Evolutionary conservation across 176 grass and related monocot species (phyloP).

Genomic region (Musa acuminata): DNA sequence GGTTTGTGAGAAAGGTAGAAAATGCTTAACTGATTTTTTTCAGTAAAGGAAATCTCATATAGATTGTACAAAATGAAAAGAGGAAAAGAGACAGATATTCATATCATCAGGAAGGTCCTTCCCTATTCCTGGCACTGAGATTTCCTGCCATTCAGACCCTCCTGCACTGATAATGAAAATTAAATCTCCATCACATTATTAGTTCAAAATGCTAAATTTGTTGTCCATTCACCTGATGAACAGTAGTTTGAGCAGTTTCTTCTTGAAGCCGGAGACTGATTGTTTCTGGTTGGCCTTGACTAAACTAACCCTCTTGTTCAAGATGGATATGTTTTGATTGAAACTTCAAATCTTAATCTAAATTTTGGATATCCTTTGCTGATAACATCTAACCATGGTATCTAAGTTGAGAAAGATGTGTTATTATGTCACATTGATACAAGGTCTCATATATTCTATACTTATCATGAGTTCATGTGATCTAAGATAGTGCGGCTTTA

Average conservation of each 20-base stretch:
- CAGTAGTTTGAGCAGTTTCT: not conserved
- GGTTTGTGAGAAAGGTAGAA: too few species aligned
- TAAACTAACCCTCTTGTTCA: not conserved
- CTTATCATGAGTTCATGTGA: not conserved
- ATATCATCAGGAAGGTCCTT: not conserved
- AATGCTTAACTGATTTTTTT: not conserved
- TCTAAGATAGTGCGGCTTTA: conserved; percentile 19
- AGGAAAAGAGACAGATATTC: too few species aligned
- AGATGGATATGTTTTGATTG: not conserved
- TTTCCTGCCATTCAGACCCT: not conserved
- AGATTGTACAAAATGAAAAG: not conserved
- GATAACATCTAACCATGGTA: not conserved
- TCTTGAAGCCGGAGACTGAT: not conserved
- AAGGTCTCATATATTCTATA: not conserved
- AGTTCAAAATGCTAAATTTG: not conserved
- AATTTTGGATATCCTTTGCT: not conserved
- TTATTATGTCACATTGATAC: not conserved
- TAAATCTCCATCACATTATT: not conserved
- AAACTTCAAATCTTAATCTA: not conserved
- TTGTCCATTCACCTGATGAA: not conserved
- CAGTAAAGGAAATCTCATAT: not conserved
- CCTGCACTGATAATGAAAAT: not conserved
- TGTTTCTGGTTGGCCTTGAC: not conserved
- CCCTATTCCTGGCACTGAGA: not conserved
- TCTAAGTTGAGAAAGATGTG: not conserved